Percentiles rank a stretch among this genome's conserved stretches.
These are phyloP conservation scores for Stylosanthes scabra DNA, from an alignment of 331 rosid species.

Conservation along the genomic window DNA sequence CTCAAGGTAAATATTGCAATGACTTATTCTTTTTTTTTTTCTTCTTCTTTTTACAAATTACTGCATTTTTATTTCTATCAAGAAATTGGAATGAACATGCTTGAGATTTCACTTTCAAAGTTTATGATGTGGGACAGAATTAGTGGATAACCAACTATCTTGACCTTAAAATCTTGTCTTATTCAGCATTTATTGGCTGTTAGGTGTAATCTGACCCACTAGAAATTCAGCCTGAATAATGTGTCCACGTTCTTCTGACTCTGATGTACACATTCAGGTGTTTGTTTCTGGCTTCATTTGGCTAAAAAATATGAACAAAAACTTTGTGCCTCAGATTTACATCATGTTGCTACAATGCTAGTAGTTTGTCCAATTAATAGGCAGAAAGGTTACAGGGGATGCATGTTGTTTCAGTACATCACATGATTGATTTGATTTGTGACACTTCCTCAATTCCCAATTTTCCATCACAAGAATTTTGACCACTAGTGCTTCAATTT, in stretches of 20 bases:
- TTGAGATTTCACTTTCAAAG: slow-evolving; percentile 54
- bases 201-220: slow-evolving; percentile 70
- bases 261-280: slow-evolving; percentile 37
- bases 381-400: slow-evolving; percentile 38
- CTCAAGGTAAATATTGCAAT: too few relatives aligned
- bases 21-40: slow-evolving; percentile 21
- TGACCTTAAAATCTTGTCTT: slow-evolving; percentile 87
- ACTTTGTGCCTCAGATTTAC: slow-evolving; percentile 28
- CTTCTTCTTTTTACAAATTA: slow-evolving; percentile 31
- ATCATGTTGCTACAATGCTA: slow-evolving; percentile 19
- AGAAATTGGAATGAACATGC: slow-evolving; percentile 14
- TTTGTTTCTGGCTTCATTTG: slow-evolving; percentile 38
- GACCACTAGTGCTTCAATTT: slow-evolving; percentile 24
- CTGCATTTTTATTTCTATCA: slow-evolving; percentile 8
- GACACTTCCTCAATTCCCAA: slow-evolving; percentile 29
- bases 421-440: slow-evolving; percentile 34
- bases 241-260: slow-evolving; percentile 43
- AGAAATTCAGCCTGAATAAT: slow-evolving; percentile 38
- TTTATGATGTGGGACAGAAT: slow-evolving; percentile 61
- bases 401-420: slow-evolving; percentile 40
- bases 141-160: slow-evolving; percentile 84
- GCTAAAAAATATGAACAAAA: slow-evolving; percentile 26
- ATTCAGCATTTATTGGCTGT: slow-evolving; percentile 52
- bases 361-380: slow-evolving; percentile 34
- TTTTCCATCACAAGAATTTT: slow-evolving; percentile 33